Evolutionary conservation across 1,284 basidiomycete genomes (phyloP), one percentile per base, ranked within the genome.

Genomic region (Leccinum pachyderme): DNA sequence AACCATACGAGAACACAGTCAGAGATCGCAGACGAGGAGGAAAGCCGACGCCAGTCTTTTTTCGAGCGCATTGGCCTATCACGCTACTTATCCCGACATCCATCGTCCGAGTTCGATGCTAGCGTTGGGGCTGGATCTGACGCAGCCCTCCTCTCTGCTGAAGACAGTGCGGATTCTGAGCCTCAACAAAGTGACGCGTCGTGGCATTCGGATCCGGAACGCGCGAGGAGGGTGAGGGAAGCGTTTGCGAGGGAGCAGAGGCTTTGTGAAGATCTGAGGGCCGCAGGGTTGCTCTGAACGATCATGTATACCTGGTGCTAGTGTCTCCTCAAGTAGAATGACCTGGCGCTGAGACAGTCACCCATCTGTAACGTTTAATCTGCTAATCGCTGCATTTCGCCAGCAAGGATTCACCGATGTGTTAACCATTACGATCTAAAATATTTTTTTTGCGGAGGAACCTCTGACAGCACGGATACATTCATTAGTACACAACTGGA

Each of bases 211-310:
- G 74, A 81, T 58, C 75, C 81, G 1, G 75, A 78, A 50, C 73
- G 75, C 22, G 75, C 73, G 52, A 73, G 73, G 33, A 68, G 74
- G 47, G 63, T 81, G 29, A 75, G 75, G 49, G 74, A 78, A 51
- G 81, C 79, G n/a, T 63, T 83, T 22, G 54, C 45, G 46, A 64
- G 65, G 44, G 67, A 71, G 35, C 59, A 58, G 55, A 76, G 81
- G 56, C 67, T 89, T 61, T 80, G 83, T 57, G 72, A 75, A 39
- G 37, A 39, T 39, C 37, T 39, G 18, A 39, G 37, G 18, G 37
- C 37, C 11, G 37, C 37, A 18, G 87, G 87, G 35, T 73, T 88
- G 54, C 59, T 88, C 31, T 89, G 56, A 64, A 37, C 22, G n/a
- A 28, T 53, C 8, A 18, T 18, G 27, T 39, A 57, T 55, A 58